Conservation (phyloP, 768 basidiomycete species). For the Termitomyces sp. region DNA sequence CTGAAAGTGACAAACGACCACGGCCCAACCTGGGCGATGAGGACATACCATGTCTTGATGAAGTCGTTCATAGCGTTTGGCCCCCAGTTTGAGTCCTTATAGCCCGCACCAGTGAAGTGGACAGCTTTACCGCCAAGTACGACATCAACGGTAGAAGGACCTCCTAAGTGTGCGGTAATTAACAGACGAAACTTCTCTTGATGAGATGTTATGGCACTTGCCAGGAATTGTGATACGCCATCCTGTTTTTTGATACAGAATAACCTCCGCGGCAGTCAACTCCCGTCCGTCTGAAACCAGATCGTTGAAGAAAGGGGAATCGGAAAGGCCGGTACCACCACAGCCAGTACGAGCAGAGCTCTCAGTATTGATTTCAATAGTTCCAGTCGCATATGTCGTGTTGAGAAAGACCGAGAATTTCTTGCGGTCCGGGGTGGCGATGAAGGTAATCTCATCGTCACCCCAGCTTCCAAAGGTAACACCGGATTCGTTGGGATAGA, state of each 20-base stretch:
- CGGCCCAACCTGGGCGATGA: constrained; percentile 14
- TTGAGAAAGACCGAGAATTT: constrained; percentile 6
- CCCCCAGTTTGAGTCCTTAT: constrained; percentile 15
- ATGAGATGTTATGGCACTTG: neutral
- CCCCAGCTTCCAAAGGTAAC: constrained; percentile 9
- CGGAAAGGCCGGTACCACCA: constrained; percentile 2
- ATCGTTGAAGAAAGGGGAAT: constrained; percentile 11
- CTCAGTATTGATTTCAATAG: constrained; percentile 4
- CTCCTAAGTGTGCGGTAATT: neutral
- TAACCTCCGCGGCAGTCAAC: constrained; percentile 7
- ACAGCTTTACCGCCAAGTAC: constrained; percentile 8
- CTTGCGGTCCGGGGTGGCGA: constrained; percentile 2
- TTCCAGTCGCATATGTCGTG: constrained; percentile 6
- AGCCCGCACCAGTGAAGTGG: constrained; percentile 9
- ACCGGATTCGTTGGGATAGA: neutral
- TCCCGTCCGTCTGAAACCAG: constrained; percentile 10
- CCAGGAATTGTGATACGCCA: constrained; percentile 13
- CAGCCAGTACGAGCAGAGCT: constrained; percentile 12
- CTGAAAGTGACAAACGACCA: constrained; percentile 15
- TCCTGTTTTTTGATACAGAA: constrained; percentile 11
- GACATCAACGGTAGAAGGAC: constrained; percentile 7
- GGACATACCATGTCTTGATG: constrained; percentile 12
- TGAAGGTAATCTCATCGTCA: constrained; percentile 8
- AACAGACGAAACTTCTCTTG: neutral
- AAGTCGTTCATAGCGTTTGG: constrained; percentile 14